phyloP scores from a whole-genome alignment of 2,329 filamentous ascomycete genomes.

The Diaporthe longicolla region DNA sequence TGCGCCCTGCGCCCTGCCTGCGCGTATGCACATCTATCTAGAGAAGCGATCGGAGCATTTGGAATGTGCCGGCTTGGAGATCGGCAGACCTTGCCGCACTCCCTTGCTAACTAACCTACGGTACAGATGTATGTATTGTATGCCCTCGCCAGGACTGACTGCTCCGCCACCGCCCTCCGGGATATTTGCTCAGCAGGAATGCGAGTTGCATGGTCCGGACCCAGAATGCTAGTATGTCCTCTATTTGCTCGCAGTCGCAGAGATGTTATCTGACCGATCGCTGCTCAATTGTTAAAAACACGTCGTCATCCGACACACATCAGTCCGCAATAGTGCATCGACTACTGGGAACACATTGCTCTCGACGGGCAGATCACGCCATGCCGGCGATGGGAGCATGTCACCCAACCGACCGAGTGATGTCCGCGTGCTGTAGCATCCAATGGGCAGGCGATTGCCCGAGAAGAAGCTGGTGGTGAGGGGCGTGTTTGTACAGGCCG shows the following conservation, averaged over 20 bases:
- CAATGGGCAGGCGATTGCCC: neutral
- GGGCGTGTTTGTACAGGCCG: neutral
- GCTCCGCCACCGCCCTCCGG: neutral
- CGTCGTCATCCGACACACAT: neutral
- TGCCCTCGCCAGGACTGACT: neutral
- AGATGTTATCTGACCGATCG: neutral
- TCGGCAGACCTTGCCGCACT: neutral
- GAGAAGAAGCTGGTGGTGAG: neutral
- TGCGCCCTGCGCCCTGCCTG: no score
- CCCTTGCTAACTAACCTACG: conserved; percentile 2
- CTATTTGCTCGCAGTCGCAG: no score
- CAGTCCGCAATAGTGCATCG: no score
- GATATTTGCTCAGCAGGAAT: neutral
- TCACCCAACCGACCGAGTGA: no score
- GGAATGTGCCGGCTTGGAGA: conserved; percentile 8
- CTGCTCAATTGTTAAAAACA: neutral
- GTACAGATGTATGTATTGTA: neutral
- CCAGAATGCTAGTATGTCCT: neutral
- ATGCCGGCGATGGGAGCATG: no score
- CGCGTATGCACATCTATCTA: neutral
- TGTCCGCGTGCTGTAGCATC: conserved; percentile 5
- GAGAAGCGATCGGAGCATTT: neutral
- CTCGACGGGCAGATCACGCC: neutral
- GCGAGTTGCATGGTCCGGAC: neutral
- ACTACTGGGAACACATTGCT: neutral